Percentiles rank a stretch among this genome's conserved stretches.
Evolutionary conservation across 164 flowering plant species (phyloP).

Genomic region (Akebia trifoliata): DNA sequence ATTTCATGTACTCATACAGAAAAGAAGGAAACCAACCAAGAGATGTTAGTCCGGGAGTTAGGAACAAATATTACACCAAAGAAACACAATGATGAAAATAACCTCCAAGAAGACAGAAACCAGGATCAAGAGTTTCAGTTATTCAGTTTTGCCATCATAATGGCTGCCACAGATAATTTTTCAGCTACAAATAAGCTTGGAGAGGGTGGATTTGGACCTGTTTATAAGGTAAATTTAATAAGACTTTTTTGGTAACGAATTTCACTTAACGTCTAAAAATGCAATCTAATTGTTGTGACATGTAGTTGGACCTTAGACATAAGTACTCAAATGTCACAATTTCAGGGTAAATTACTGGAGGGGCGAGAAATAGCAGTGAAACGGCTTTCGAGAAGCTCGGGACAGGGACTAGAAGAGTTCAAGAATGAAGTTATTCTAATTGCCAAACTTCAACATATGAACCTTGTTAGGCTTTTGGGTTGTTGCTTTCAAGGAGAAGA

Average conservation of each 20-base stretch:
- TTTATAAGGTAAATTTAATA: conserved; percentile 18
- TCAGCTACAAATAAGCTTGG: conserved; percentile 22
- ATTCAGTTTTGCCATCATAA: background rate
- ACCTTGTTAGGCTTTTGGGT: conserved; percentile 21
- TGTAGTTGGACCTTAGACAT: background rate
- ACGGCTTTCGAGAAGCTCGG: conserved; percentile 26
- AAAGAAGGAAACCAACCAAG: too few relatives aligned
- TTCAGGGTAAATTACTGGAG: conserved; percentile 26
- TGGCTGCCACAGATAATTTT: conserved; percentile 21
- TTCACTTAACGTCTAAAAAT: too few relatives aligned
- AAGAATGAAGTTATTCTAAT: conserved; percentile 18
- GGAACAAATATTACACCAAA: too few relatives aligned
- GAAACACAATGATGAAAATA: too few relatives aligned
- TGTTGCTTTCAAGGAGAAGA: conserved; percentile 19
- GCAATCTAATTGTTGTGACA: too few relatives aligned
- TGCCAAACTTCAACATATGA: conserved; percentile 24
- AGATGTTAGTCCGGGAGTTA: too few relatives aligned
- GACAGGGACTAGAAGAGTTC: conserved; percentile 36
- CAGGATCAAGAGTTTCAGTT: background rate
- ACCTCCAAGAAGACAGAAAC: too few relatives aligned
- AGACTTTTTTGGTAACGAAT: too few relatives aligned
- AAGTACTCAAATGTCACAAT: too few relatives aligned
- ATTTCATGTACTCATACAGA: too few relatives aligned
- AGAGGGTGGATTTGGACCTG: conserved; percentile 33
- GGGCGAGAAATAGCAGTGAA: conserved; percentile 42